phyloP scores from a whole-genome alignment of 305 asterid species.

The Rubia tinctorum region DNA sequence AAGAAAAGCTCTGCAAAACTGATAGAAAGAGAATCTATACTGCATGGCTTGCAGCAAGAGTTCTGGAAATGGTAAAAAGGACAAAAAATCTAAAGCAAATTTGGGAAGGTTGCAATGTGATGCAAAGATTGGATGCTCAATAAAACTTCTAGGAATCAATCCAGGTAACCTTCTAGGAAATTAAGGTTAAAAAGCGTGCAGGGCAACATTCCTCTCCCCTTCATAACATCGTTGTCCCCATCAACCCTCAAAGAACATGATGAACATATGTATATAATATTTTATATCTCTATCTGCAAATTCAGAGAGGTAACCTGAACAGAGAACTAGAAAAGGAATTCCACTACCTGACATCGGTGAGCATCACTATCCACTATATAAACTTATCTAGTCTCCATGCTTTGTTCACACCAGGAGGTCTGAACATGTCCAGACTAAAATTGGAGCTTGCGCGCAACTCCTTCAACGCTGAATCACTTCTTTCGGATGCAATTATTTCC shows the following conservation, averaged over 20 bases:
- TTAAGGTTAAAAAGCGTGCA: constrained; percentile 23
- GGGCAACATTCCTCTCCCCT: constrained; percentile 13
- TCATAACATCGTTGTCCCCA: constrained; percentile 9
- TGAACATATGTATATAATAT: constrained; percentile 7
- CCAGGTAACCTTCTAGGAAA: constrained; percentile 21
- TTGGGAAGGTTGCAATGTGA: not conserved
- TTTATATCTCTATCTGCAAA: constrained; percentile 22
- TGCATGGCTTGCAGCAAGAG: not conserved
- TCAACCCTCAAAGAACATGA: constrained; percentile 18
- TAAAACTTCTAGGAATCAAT: constrained; percentile 29
- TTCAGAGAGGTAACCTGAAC: constrained; percentile 18
- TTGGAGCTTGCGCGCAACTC: constrained; percentile 28
- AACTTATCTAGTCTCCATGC: constrained; percentile 39
- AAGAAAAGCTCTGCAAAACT: too few species aligned
- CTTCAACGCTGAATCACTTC: constrained; percentile 29
- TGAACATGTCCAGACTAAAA: constrained; percentile 30
- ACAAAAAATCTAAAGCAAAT: not conserved
- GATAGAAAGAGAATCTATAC: too few species aligned
- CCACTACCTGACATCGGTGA: constrained; percentile 24
- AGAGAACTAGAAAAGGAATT: constrained; percentile 26
- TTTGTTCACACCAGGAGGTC: constrained; percentile 39
- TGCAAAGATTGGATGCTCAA: constrained; percentile 29
- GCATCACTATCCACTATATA: constrained; percentile 28
- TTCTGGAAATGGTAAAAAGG: not conserved
- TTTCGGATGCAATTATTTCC: constrained; percentile 34